Percentiles rank a stretch among this genome's conserved stretches.
Evolutionary conservation across 805 yeast species (phyloP).

Genomic region (Clavispora santaluciae): DNA sequence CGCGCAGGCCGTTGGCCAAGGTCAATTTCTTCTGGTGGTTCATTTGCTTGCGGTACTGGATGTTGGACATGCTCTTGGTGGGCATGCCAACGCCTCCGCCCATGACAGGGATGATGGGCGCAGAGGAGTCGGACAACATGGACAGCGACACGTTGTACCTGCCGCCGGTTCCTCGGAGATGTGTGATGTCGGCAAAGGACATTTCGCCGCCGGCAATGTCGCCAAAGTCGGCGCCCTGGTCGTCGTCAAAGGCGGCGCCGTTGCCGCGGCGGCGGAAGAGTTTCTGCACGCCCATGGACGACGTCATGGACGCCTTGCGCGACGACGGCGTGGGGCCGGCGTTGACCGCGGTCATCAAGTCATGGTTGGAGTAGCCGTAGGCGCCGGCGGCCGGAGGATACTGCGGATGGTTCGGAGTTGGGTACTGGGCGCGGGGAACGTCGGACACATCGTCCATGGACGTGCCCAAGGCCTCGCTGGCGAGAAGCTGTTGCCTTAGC

Average conservation of each 20-base stretch:
- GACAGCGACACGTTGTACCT: conserved; percentile 44
- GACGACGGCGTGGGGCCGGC: conserved; percentile 10
- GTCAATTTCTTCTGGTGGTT: conserved; percentile 62
- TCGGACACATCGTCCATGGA: conserved; percentile 15
- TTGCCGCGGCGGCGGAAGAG: conserved; percentile 39
- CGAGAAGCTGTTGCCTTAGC: conserved; percentile 31
- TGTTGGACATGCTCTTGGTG: conserved; percentile 37
- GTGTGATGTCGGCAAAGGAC: conserved; percentile 61
- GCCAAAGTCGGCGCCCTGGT: conserved; percentile 31
- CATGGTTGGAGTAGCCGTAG: conserved; percentile 20
- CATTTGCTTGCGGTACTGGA: conserved; percentile 66
- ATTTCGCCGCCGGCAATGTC: conserved; percentile 35
- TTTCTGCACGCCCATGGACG: conserved; percentile 30
- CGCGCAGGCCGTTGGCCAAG: conserved; percentile 42
- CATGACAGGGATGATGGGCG: conserved; percentile 74
- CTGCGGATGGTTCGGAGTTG: conserved; percentile 4
- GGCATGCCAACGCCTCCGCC: conserved; percentile 22
- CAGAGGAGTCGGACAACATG: conserved; percentile 43
- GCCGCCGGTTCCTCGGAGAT: conserved; percentile 61
- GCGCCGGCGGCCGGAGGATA: conserved; percentile 1
- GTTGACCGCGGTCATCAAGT: conserved; percentile 23
- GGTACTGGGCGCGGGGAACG: conserved; percentile 13
- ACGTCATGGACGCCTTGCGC: conserved; percentile 35
- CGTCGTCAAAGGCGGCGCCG: conserved; percentile 33
- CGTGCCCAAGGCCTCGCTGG: conserved; percentile 25